These are phyloP conservation scores for Fomitopsis palustris DNA, from an alignment of 1,284 basidiomycete species.

Conservation along the genomic window DNA sequence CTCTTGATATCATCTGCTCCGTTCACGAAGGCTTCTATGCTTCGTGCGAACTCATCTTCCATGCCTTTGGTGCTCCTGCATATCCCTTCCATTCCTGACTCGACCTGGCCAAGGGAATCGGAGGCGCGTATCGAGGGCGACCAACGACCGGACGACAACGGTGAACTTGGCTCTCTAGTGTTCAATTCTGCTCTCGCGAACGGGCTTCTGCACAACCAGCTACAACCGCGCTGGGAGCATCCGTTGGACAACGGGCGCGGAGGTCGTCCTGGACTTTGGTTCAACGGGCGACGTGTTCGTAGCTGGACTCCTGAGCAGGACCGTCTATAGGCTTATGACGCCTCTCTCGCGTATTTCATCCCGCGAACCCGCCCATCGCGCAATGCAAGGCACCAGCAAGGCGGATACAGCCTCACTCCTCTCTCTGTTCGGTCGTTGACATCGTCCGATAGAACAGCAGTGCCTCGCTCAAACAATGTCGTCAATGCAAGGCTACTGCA, in stretches of 20 bases:
- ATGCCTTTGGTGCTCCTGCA: constrained; percentile 78
- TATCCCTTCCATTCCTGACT: constrained; percentile 44
- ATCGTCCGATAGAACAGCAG: too few species aligned
- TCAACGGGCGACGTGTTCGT: constrained; percentile 31
- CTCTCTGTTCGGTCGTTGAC: too few species aligned
- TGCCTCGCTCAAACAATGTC: too few species aligned
- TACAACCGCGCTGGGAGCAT: constrained; percentile 68
- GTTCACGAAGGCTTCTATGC: constrained; percentile 66
- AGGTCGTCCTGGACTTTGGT: constrained; percentile 59
- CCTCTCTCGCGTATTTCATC: too few species aligned
- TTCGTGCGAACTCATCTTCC: constrained; percentile 65
- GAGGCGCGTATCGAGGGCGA: neutral
- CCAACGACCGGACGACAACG: neutral
- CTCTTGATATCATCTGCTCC: constrained; percentile 74
- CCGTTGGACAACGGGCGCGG: neutral
- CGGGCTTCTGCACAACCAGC: constrained; percentile 52
- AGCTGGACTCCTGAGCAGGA: constrained; percentile 19
- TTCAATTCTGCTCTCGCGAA: constrained; percentile 66
- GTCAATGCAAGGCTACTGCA: too few species aligned
- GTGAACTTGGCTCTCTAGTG: constrained; percentile 44
- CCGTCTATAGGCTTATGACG: neutral
- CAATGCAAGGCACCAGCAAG: too few species aligned
- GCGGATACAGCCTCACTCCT: too few species aligned
- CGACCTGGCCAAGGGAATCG: neutral
- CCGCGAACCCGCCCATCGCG: too few species aligned